These are phyloP conservation scores for Solanum chiquidenum DNA, from an alignment of 257 asterid species.

Conservation along the genomic window DNA sequence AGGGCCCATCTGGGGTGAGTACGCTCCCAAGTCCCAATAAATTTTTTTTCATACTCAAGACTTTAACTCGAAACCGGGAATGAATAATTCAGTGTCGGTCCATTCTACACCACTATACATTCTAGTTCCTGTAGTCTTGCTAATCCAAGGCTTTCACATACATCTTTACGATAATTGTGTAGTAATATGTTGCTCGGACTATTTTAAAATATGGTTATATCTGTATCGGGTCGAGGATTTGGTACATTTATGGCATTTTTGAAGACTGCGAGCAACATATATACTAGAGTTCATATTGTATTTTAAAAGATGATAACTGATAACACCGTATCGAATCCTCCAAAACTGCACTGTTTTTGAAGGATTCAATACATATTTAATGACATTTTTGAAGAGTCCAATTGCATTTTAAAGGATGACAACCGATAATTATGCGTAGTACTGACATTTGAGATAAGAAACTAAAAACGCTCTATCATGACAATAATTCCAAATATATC, in stretches of 20 bases:
- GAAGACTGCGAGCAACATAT: no score
- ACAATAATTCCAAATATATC: not conserved
- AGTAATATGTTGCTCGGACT: not conserved
- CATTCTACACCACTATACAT: no score
- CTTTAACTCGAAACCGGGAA: no score
- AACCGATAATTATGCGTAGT: not conserved
- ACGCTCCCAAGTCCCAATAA: no score
- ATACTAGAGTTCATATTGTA: no score
- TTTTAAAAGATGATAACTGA: no score
- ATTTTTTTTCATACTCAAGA: no score
- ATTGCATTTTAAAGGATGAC: not conserved
- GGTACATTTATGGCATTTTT: no score
- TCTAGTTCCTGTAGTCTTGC: no score
- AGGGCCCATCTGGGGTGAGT: no score
- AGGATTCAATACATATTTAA: not conserved
- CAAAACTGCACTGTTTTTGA: not conserved
- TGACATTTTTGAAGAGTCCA: not conserved
- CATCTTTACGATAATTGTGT: not conserved
- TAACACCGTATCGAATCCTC: not conserved
- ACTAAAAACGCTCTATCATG: not conserved
- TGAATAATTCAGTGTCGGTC: not conserved
- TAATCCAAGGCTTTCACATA: not conserved
- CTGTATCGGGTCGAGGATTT: no score
- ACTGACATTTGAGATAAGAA: not conserved
- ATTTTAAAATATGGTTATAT: not conserved